phyloP scores from a whole-genome alignment of 2,329 filamentous ascomycete genomes.

The Didymella pomorum region DNA sequence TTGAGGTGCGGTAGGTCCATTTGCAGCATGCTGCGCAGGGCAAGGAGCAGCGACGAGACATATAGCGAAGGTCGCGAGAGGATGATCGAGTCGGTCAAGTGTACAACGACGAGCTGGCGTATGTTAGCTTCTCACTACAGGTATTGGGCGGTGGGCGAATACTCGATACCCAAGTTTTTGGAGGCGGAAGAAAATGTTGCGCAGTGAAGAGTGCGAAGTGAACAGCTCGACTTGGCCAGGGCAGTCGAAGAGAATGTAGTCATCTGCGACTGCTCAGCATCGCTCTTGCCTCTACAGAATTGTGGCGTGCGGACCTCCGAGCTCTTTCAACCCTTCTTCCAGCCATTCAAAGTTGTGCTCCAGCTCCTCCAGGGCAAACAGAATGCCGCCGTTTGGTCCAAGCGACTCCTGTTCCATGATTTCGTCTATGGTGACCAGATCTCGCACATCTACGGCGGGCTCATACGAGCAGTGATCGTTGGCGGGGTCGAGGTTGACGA shows the following conservation, averaged over 20 bases:
- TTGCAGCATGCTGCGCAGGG: constrained; percentile 95
- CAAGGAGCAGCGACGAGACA: constrained; percentile 90
- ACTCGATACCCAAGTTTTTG: constrained; percentile 94
- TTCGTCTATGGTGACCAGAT: constrained; percentile 88
- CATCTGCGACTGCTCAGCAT: constrained; percentile 61
- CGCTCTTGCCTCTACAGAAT: constrained; percentile 7
- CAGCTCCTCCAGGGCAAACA: constrained; percentile 94
- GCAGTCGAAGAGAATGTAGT: constrained; percentile 95
- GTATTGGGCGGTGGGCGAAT: constrained; percentile 52
- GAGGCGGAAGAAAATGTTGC: constrained; percentile 89
- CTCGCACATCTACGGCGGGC: constrained; percentile 88
- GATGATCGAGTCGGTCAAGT: constrained; percentile 93
- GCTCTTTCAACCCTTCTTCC: constrained; percentile 77
- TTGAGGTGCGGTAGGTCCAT: constrained; percentile 97
- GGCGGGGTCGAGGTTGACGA: constrained; percentile 96
- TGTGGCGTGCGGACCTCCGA: constrained; percentile 62
- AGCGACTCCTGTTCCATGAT: constrained; percentile 92
- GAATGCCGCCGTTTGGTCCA: constrained; percentile 88
- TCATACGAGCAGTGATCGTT: constrained; percentile 93
- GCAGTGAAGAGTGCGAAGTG: constrained; percentile 89
- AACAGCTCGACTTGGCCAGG: constrained; percentile 97
- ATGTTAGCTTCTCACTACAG: constrained; percentile 35
- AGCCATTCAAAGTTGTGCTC: constrained; percentile 96
- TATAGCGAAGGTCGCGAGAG: constrained; percentile 93
- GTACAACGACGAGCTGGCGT: constrained; percentile 83